These are phyloP conservation scores for Penicillium olsonii DNA, from an alignment of 2,329 filamentous ascomycete genomes.

Conservation along the genomic window DNA sequence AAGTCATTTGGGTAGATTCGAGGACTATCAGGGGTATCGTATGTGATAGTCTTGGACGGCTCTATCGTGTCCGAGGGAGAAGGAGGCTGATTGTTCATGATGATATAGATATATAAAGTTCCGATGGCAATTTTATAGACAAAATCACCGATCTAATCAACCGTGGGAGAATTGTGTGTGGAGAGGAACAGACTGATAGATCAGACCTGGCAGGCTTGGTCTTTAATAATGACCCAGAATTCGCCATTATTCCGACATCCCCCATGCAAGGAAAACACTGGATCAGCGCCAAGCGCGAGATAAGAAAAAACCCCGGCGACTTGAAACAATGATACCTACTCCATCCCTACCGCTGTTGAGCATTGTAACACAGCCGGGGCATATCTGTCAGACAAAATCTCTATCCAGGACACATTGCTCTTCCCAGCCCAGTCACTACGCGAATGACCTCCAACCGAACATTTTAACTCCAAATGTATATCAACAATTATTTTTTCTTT, in stretches of 20 bases:
- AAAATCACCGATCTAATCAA: neutral
- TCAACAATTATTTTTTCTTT: neutral
- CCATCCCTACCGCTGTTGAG: slow-evolving; percentile 1
- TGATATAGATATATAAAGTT: neutral
- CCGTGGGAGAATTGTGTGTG: neutral
- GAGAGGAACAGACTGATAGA: neutral
- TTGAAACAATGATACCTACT: slow-evolving; percentile 6
- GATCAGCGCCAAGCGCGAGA: slow-evolving; percentile 8
- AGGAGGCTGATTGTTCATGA: slow-evolving; percentile 2
- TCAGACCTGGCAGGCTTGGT: neutral
- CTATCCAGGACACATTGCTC: neutral
- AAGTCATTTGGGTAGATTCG: neutral
- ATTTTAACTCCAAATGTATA: neutral
- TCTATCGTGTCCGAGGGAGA: slow-evolving; percentile 1
- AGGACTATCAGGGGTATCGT: neutral
- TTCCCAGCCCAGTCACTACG: neutral
- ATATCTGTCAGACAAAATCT: neutral
- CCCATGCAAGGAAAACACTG: slow-evolving; percentile 1
- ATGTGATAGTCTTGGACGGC: neutral
- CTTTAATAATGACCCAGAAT: slow-evolving; percentile 7
- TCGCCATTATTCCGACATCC: slow-evolving; percentile 14
- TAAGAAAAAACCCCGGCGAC: slow-evolving; percentile 3
- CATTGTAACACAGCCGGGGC: neutral
- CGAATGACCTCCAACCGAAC: neutral
- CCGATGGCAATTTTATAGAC: neutral